Conservation (phyloP, 768 basidiomycete genomes). For the Suillus luteus region DNA sequence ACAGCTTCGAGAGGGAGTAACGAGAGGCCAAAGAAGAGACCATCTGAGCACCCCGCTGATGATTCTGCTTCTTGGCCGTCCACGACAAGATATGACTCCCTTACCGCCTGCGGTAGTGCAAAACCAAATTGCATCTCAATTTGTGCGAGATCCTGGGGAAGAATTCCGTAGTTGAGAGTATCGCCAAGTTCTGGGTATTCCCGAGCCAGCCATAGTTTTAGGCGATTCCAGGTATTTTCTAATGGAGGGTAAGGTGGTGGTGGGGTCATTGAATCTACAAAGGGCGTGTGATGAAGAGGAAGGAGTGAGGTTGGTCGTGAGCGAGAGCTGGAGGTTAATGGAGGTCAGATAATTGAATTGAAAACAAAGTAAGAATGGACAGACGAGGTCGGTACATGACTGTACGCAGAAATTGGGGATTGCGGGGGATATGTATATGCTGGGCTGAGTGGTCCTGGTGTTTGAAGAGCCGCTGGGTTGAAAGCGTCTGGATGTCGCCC, state of each 20-base stretch:
- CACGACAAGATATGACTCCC: conserved; percentile 84
- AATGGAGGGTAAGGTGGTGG: conserved; percentile 69
- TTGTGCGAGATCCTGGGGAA: conserved; percentile 74
- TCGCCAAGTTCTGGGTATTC: conserved; percentile 95
- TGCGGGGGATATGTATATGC: conserved; percentile 82
- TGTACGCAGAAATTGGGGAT: conserved; percentile 53
- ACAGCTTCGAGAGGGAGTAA: conserved; percentile 92
- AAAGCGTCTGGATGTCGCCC: conserved; percentile 59
- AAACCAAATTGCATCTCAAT: conserved; percentile 87
- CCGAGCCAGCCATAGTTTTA: conserved; percentile 77
- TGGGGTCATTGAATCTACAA: conserved; percentile 41
- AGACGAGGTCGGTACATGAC: conserved; percentile 61
- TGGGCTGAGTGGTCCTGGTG: conserved; percentile 51
- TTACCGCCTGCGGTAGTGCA: conserved; percentile 79
- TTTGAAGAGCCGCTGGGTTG: conserved; percentile 52
- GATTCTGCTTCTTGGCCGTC: conserved; percentile 96
- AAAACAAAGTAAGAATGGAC: conserved; percentile 16
- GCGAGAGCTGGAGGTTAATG: conserved; percentile 33
- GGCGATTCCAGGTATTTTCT: conserved; percentile 79
- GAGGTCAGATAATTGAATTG: conserved; percentile 8
- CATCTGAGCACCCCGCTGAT: conserved; percentile 83
- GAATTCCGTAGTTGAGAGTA: conserved; percentile 91
- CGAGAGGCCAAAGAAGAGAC: conserved; percentile 95
- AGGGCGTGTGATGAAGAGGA: conserved; percentile 63
- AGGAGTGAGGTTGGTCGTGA: conserved; percentile 60